Evolutionary conservation across 106 monocot species (phyloP).

Genomic region (Phalaenopsis aphrodite): DNA sequence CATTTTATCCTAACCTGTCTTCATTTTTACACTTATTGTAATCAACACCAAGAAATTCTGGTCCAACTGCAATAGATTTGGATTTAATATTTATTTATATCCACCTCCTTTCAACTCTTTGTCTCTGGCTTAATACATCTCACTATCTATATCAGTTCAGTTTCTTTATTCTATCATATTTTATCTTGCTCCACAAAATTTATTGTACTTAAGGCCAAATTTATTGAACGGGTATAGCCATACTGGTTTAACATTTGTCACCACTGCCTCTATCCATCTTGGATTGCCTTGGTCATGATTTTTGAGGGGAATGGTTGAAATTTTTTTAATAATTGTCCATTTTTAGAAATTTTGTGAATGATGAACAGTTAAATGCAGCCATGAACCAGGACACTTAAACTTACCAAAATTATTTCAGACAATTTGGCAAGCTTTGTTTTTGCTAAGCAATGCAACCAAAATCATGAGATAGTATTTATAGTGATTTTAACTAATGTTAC

Average conservation of each 20-base stretch:
- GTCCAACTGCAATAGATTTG: neutral
- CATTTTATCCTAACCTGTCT: neutral
- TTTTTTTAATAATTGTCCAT: neutral
- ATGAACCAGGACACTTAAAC: neutral
- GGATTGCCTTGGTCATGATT: neutral
- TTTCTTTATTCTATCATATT: neutral
- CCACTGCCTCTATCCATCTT: neutral
- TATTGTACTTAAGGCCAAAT: neutral
- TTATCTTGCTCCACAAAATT: neutral
- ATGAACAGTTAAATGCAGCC: neutral
- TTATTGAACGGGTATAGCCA: neutral
- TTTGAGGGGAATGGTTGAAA: neutral
- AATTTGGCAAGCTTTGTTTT: neutral
- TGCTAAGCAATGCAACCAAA: neutral
- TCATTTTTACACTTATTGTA: neutral
- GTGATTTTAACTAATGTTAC: neutral
- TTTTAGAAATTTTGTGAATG: neutral
- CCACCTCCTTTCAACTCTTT: neutral
- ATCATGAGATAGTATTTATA: neutral
- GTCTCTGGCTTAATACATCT: neutral
- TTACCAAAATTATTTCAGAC: neutral
- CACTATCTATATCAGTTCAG: neutral
- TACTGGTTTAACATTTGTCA: neutral
- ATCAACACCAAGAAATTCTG: neutral
- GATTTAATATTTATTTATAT: constrained; percentile 1